Evolutionary conservation across 2,329 filamentous ascomycete genomes (phyloP), one percentile per base, ranked within the genome.

Genomic region (Salinomyces thailandicus): DNA sequence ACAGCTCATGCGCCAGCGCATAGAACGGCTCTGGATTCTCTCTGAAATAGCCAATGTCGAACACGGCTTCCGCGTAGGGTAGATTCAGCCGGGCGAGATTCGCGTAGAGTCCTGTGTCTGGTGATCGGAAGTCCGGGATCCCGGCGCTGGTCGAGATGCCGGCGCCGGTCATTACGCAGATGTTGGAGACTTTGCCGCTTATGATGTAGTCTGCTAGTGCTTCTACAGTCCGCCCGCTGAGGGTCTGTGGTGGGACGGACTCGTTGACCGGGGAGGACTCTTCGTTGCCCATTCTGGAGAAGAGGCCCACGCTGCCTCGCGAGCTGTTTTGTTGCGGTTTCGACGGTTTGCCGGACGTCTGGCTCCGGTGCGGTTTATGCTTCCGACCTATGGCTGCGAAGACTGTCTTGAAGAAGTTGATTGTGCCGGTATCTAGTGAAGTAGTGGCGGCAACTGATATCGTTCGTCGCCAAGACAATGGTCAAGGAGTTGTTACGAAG

Each of bases 61-160:
- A 96, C 30, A 96, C 85, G 20, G 85, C 87, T 63, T 96, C 86
- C 15, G 89, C 81, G 52, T 89, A 80, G 0, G 87, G 87, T 0
- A 98, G 72, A 42, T 93, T 77, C 19, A 96, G 73, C 35, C 82
- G 75, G 15, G 82, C 81, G 18, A 98, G 77, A 54, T 96, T 96
- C 51, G 85, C 80, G 60, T 98, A 98, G 8, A 98, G 73, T 3
- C 91, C 91, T 0, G 89, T 96, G 39, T 85, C 81, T 44, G 89
- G 87, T 2, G 86, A 93, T 46, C 91, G 75, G 60, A 96, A 98
- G 62, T 98, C 91, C 44, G 91, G 91, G 44, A 98, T 89, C 62
- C 67, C 63, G 2, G 63, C 65, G n/a, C 66, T 68, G 0, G 83
- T 89, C 18, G 79, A 85, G 48, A 95, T 93, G 32, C 89, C 89